A percentile compares a stretch with the other conserved stretches of the same genome.
Evolutionary conservation across 2,329 filamentous ascomycete genomes (phyloP).

Genomic region (Tricladium varicosporioides): DNA sequence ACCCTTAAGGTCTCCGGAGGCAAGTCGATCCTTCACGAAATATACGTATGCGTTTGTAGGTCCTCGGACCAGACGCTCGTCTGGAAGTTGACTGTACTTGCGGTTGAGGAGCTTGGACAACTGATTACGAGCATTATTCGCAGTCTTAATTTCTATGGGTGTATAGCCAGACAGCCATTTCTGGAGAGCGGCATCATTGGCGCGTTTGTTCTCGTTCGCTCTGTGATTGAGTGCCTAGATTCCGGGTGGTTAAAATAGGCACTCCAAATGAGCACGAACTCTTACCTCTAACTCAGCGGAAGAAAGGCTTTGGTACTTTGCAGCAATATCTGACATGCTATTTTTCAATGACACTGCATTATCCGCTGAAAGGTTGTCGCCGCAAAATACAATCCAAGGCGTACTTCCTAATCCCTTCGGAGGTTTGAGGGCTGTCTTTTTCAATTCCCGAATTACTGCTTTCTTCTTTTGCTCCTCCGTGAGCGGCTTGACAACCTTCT

Average conservation of each 20-base stretch:
- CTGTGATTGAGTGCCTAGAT: slow-evolving; percentile 51
- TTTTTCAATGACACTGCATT: too few species aligned
- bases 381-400: slow-evolving; percentile 20
- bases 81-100: slow-evolving; percentile 39
- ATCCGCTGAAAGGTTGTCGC: too few species aligned
- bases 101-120: slow-evolving; percentile 22
- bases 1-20: slow-evolving; percentile 49
- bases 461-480: slow-evolving; percentile 33
- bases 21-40: slow-evolving; percentile 45
- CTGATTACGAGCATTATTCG: slow-evolving; percentile 54
- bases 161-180: slow-evolving; percentile 55
- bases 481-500: slow-evolving; percentile 29
- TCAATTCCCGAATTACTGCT: slow-evolving; percentile 26
- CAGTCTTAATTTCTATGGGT: slow-evolving; percentile 53
- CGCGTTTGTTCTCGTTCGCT: slow-evolving; percentile 44
- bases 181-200: slow-evolving; percentile 44
- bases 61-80: slow-evolving; percentile 51
- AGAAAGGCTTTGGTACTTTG: slow-evolving; percentile 35
- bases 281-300: slow-evolving; percentile 38
- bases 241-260: slow-evolving; percentile 14
- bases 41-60: slow-evolving; percentile 38
- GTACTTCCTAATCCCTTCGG: slow-evolving; percentile 37
- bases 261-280: neutral
- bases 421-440: slow-evolving; percentile 19
- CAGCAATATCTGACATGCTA: slow-evolving; percentile 7